phyloP scores from a whole-genome alignment of 805 yeast genomes.

The Pichia kluyveri region DNA sequence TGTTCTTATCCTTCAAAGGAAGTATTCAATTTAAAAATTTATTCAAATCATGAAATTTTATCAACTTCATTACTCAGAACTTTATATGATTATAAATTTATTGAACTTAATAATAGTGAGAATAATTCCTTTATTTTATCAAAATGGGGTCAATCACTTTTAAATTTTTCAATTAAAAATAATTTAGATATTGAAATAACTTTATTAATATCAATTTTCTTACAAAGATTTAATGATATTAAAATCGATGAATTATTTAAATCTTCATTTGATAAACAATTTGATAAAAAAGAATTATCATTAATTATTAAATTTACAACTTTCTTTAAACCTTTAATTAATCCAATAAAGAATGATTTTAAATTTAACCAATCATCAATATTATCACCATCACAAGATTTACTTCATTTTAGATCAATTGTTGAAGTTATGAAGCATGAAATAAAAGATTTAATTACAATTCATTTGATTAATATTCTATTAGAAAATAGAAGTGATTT shows the following conservation, averaged over 20 bases:
- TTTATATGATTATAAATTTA: conserved; percentile 41
- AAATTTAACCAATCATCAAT: neutral
- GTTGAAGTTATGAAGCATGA: conserved; percentile 42
- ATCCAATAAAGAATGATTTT: conserved; percentile 12
- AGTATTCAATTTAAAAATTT: conserved; percentile 23
- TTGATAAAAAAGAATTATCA: conserved; percentile 20
- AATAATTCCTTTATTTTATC: conserved; percentile 32
- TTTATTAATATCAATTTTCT: conserved; percentile 38
- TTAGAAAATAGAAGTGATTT: conserved; percentile 42
- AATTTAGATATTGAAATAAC: conserved; percentile 6
- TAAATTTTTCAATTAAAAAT: neutral
- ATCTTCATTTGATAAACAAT: conserved; percentile 30
- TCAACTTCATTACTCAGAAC: conserved; percentile 48
- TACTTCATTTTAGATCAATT: conserved; percentile 60
- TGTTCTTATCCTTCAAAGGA: conserved; percentile 1
- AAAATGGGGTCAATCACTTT: conserved; percentile 43
- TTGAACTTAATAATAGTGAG: conserved; percentile 21
- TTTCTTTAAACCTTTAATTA: conserved; percentile 30
- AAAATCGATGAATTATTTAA: conserved; percentile 34
- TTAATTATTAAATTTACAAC: conserved; percentile 42
- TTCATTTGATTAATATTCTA: conserved; percentile 40
- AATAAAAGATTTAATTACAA: conserved; percentile 47
- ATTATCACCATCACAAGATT: conserved; percentile 28
- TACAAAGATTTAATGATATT: conserved; percentile 28
- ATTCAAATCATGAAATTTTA: conserved; percentile 42